These are phyloP conservation scores for Skeletonema tropicum DNA, from an alignment of 108 stramenopile species.

Conservation along the genomic window DNA sequence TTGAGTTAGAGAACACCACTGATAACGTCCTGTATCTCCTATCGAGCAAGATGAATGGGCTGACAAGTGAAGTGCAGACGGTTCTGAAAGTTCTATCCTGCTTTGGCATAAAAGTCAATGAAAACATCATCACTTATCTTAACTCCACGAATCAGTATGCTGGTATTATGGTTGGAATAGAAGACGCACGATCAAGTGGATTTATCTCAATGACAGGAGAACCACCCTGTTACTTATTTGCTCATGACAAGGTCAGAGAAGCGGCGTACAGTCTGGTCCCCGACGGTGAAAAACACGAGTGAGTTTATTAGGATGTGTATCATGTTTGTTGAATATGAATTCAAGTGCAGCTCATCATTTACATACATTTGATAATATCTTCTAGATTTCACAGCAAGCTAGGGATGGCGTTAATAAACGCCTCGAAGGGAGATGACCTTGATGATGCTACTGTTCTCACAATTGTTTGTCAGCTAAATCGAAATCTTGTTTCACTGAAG, in stretches of 20 bases:
- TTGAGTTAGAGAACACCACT: conserved; percentile 28
- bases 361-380: conserved; percentile 6
- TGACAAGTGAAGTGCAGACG: conserved; percentile 20
- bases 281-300: conserved; percentile 15
- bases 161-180: conserved; percentile 10
- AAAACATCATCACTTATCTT: conserved; percentile 3
- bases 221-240: conserved; percentile 29
- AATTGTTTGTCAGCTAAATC: conserved; percentile 9
- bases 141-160: background rate
- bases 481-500: background rate
- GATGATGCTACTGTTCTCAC: conserved; percentile 1
- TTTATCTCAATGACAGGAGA: conserved; percentile 22
- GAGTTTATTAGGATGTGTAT: background rate
- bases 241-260: conserved; percentile 60
- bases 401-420: background rate
- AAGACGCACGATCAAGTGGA: conserved; percentile 15
- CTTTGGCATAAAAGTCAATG: conserved; percentile 40
- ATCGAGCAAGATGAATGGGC: conserved; percentile 32
- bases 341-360: background rate
- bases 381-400: conserved; percentile 7
- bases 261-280: conserved; percentile 57
- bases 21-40: conserved; percentile 55
- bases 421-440: background rate
- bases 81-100: conserved; percentile 39
- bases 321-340: background rate